phyloP scores from a whole-genome alignment of 306 rosid species.

The Ziziphus jujuba region DNA sequence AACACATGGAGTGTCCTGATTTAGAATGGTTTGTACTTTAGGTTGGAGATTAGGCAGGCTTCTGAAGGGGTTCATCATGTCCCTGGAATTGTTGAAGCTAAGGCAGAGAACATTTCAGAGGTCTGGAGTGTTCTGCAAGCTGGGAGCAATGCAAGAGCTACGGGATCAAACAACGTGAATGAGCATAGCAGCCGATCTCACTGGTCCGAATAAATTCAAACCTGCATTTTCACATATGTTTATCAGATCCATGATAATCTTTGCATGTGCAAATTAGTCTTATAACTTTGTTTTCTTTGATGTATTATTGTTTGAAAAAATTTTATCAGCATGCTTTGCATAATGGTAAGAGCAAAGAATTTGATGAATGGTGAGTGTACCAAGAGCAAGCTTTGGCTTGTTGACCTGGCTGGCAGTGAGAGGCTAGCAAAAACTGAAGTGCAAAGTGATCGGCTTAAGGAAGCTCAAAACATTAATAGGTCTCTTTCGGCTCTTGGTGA shows the following conservation, averaged over 20 bases:
- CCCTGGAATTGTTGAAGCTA: slow-evolving; percentile 23
- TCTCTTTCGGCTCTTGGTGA: slow-evolving; percentile 33
- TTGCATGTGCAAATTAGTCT: neutral
- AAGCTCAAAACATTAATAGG: slow-evolving; percentile 32
- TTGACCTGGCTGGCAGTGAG: slow-evolving; percentile 33
- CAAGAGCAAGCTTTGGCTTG: slow-evolving; percentile 28
- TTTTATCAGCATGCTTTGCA: slow-evolving; percentile 16
- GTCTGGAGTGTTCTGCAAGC: slow-evolving; percentile 22
- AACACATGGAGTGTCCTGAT: too few species aligned
- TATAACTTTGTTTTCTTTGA: neutral
- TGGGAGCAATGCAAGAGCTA: slow-evolving; percentile 21
- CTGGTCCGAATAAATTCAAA: slow-evolving; percentile 13
- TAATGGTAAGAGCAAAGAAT: slow-evolving; percentile 22
- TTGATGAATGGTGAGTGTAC: slow-evolving; percentile 14
- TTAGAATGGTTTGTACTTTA: neutral
- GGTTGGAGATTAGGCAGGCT: slow-evolving; percentile 24
- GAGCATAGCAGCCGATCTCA: slow-evolving; percentile 29
- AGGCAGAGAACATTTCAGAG: slow-evolving; percentile 17
- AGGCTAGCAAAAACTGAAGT: slow-evolving; percentile 25
- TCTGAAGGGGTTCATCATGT: slow-evolving; percentile 19
- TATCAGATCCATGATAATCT: neutral
- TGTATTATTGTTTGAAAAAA: neutral
- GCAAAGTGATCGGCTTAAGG: slow-evolving; percentile 27
- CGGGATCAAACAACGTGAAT: slow-evolving; percentile 20
- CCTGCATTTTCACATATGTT: neutral